phyloP scores from a whole-genome alignment of 352 stramenopile genomes.

The Pythium sukuiense region DNA sequence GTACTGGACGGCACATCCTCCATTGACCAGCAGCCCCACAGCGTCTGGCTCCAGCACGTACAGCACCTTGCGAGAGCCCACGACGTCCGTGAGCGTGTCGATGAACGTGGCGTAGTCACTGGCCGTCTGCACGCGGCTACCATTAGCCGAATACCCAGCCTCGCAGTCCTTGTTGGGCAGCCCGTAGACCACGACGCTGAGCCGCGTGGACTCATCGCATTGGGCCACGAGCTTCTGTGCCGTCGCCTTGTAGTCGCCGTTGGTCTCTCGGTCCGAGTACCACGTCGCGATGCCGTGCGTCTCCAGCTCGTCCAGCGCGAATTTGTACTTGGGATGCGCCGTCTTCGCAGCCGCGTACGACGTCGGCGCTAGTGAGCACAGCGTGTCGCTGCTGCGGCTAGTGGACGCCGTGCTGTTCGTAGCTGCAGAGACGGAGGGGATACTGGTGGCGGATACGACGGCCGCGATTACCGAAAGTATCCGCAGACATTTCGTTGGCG shows the following conservation, averaged over 20 bases:
- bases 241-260: conserved; percentile 40
- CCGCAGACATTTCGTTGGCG: not conserved
- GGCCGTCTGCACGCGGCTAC: conserved; percentile 33
- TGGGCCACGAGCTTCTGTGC: conserved; percentile 32
- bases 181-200: conserved; percentile 68
- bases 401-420: conserved; percentile 6
- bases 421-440: not conserved
- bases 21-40: conserved; percentile 46
- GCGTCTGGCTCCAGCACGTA: conserved; percentile 74
- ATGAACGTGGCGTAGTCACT: conserved; percentile 55
- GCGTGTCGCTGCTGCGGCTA: conserved; percentile 25
- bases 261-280: conserved; percentile 48
- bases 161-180: conserved; percentile 78
- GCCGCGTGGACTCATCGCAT: conserved; percentile 41
- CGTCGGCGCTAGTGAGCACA: conserved; percentile 50
- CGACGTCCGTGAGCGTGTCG: conserved; percentile 31
- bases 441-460: conserved; percentile 1
- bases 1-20: conserved; percentile 37
- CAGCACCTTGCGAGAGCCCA: conserved; percentile 57
- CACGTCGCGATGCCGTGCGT: conserved; percentile 44
- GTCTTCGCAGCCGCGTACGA: conserved; percentile 46
- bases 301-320: conserved; percentile 52
- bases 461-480: not conserved
- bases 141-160: conserved; percentile 42
- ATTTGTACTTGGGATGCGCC: conserved; percentile 39